phyloP scores from a whole-genome alignment of 495 filamentous ascomycete genomes.

The Daldinia childiae region DNA sequence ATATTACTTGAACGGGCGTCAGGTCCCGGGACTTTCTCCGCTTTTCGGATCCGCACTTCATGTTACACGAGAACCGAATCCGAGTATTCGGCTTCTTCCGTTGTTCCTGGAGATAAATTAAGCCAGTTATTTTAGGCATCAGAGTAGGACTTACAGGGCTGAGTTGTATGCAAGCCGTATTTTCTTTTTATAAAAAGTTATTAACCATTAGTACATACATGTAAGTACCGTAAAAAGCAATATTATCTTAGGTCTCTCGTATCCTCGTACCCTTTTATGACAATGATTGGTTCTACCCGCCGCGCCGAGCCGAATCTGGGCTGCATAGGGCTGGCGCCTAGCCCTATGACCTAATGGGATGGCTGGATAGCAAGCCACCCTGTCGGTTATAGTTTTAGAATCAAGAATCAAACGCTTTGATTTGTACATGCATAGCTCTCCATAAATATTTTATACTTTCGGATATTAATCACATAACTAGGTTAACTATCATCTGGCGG shows the following conservation, averaged over 20 bases:
- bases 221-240: too few relatives aligned
- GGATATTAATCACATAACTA: background rate
- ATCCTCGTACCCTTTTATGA: slow-evolving; percentile 5
- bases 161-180: slow-evolving; percentile 10
- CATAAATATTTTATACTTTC: background rate
- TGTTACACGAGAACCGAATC: slow-evolving; percentile 39
- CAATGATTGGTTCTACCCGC: slow-evolving; percentile 19
- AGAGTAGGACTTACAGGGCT: slow-evolving; percentile 13
- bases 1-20: background rate
- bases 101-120: background rate
- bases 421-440: background rate
- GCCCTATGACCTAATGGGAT: slow-evolving; percentile 21
- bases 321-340: slow-evolving; percentile 41
- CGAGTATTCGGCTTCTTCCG: slow-evolving; percentile 27
- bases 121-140: slow-evolving; percentile 3
- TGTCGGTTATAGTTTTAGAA: background rate
- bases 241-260: background rate
- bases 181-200: background rate
- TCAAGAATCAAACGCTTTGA: background rate
- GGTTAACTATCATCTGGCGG: background rate
- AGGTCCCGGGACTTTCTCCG: slow-evolving; percentile 21
- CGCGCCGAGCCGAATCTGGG: slow-evolving; percentile 23
- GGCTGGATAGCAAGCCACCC: slow-evolving; percentile 9
- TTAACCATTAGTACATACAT: background rate
- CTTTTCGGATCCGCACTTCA: slow-evolving; percentile 29